Evolutionary conservation across 768 basidiomycete genomes (phyloP).

Genomic region (Tylopilus cervinicoccineus): DNA sequence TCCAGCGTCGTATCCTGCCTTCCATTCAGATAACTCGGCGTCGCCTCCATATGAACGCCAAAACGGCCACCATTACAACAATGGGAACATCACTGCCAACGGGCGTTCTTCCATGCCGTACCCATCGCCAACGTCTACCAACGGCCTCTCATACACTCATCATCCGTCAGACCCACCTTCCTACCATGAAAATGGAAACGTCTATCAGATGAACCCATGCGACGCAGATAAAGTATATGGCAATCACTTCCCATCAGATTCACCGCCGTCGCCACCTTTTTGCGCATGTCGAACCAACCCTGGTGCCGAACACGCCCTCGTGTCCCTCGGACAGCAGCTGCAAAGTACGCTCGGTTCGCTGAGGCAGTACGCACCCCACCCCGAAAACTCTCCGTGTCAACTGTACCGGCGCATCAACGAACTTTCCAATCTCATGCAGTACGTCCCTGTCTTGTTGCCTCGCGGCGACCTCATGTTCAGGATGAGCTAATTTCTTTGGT

Average conservation of each 20-base stretch:
- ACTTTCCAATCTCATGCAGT: slow-evolving; percentile 64
- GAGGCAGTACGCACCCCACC: slow-evolving; percentile 59
- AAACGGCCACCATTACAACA: slow-evolving; percentile 31
- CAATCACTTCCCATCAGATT: slow-evolving; percentile 30
- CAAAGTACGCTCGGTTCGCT: slow-evolving; percentile 53
- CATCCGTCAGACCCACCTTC: slow-evolving; percentile 31
- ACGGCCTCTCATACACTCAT: slow-evolving; percentile 31
- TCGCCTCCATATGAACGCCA: slow-evolving; percentile 35
- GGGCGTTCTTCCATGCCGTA: slow-evolving; percentile 32
- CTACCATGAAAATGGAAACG: slow-evolving; percentile 33
- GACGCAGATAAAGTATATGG: slow-evolving; percentile 33
- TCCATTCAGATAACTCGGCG: slow-evolving; percentile 41
- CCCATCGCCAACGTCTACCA: slow-evolving; percentile 32
- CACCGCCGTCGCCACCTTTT: slow-evolving; percentile 36
- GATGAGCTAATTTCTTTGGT: slow-evolving; percentile 29
- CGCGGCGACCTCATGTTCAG: slow-evolving; percentile 31
- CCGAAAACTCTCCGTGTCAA: slow-evolving; percentile 48
- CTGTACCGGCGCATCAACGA: slow-evolving; percentile 59
- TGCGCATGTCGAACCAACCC: slow-evolving; percentile 67
- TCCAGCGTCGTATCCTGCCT: slow-evolving; percentile 50
- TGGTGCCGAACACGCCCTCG: slow-evolving; percentile 53
- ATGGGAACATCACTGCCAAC: slow-evolving; percentile 27
- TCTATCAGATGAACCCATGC: slow-evolving; percentile 34
- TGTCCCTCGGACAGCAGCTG: slow-evolving; percentile 60
- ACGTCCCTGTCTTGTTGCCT: slow-evolving; percentile 35